Base-by-base conservation (phyloP, 2,329 filamentous ascomycete species). In the Pyricularia grisea region DNA sequence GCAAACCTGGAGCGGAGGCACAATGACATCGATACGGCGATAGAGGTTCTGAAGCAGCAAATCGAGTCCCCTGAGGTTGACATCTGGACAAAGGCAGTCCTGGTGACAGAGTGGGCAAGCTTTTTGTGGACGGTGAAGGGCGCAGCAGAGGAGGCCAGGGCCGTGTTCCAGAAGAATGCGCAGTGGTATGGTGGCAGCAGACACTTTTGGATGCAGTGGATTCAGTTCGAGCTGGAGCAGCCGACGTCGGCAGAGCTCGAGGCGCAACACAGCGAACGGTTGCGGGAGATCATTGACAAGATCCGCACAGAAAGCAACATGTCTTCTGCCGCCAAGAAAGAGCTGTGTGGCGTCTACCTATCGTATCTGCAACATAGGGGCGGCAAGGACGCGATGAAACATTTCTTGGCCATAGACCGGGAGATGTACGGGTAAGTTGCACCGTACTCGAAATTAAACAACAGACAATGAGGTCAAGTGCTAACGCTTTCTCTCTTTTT, bases 121-220 rank as follows among this genome's bases (percentile, higher is more conserved):
- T 82, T 98, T 69, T 77, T 97, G 63, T 97, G 93, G 92, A 95
- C 93, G 79, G 87, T 90, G 76, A 94, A 94, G 81, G 92, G 92
- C 20, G 90, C 89, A 0, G 83, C 88, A 0, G 90, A 92, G 11
- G 92, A 94, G 74, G 94, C 94, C 58, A 91, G 95, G 31, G 87
- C 90, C 68, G 87, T 97, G 0, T 98, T 94, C 81, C 81, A 88
- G 71, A 91, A 90, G 78, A 94, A 97, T 74, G 85, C 91, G 69
- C 89, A 93, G 76, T 92, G 89, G 84, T 97, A 96, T 77, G 84
- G 90, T 2, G 92, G 95, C 76, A 97, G 93, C 78, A 87, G 89
- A 42, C 84, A 92, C 63, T 98, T 98, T 83, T 99, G 95, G 94
- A 84, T 89, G 73, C 92, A 88, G 75, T 98, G 93, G 83, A 86